phyloP scores from a whole-genome alignment of 306 rosid genomes.

The Echinosophora koreensis region DNA sequence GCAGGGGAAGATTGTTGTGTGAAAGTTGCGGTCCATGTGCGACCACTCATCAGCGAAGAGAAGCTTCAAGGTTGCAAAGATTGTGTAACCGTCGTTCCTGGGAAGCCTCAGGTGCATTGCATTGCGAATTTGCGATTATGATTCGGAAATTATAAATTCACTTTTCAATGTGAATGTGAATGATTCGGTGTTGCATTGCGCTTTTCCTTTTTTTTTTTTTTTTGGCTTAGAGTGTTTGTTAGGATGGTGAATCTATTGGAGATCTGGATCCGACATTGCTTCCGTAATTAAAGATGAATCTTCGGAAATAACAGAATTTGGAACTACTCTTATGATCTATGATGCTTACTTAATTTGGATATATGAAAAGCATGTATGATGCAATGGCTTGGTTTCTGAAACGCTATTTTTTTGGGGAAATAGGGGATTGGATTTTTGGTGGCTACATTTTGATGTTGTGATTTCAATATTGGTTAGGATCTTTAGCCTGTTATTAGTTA shows the following conservation, averaged over 20 bases:
- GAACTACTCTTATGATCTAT: conserved; percentile 37
- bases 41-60: conserved; percentile 95
- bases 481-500: background rate
- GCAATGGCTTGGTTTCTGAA: conserved; percentile 9
- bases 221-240: background rate
- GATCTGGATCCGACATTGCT: conserved; percentile 58
- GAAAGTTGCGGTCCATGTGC: conserved; percentile 93
- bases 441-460: conserved; percentile 9
- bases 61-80: conserved; percentile 96
- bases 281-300: conserved; percentile 6
- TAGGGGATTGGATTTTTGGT: conserved; percentile 16
- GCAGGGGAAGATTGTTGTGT: conserved; percentile 93
- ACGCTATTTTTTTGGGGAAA: background rate
- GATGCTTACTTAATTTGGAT: conserved; percentile 39
- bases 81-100: conserved; percentile 86
- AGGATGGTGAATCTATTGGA: conserved; percentile 38
- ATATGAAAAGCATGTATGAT: background rate
- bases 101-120: conserved; percentile 92
- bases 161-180: conserved; percentile 3
- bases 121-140: background rate
- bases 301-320: background rate
- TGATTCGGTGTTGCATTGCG: conserved; percentile 29
- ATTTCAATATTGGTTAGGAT: background rate
- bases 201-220: background rate
- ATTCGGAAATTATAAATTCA: background rate